Percentiles rank a stretch among this genome's conserved stretches.
These are phyloP conservation scores for Saksenaea vasiformis DNA, from an alignment of 371 early-diverging fungal genomes.

Conservation along the genomic window DNA sequence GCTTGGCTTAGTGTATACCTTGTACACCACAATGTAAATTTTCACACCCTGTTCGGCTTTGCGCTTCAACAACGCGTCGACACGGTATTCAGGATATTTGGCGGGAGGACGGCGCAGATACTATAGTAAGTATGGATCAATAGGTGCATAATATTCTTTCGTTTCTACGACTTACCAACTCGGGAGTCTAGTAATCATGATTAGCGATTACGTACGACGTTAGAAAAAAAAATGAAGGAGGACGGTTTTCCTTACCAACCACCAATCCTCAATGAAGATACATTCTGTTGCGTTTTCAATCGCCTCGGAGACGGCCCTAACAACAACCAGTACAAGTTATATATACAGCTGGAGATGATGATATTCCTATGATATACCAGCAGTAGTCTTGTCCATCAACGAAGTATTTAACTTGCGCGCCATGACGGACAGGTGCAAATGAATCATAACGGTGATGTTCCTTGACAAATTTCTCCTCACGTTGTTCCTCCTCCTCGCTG, in stretches of 20 bases:
- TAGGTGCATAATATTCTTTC: background rate
- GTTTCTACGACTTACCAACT: constrained; percentile 34
- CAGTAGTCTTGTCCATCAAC: constrained; percentile 89
- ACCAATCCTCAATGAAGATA: constrained; percentile 94
- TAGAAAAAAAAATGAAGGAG: background rate
- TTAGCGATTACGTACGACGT: constrained; percentile 11
- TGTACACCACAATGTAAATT: constrained; percentile 90
- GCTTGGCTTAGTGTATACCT: constrained; percentile 40
- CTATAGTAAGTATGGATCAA: constrained; percentile 22
- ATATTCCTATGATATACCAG: constrained; percentile 26
- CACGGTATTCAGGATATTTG: constrained; percentile 74
- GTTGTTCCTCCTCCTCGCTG: constrained; percentile 26
- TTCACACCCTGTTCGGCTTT: constrained; percentile 90
- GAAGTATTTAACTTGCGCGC: constrained; percentile 69
- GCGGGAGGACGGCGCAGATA: constrained; percentile 82
- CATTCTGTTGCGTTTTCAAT: constrained; percentile 72
- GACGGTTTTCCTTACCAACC: constrained; percentile 62
- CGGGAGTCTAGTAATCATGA: constrained; percentile 37
- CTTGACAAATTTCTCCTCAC: constrained; percentile 29
- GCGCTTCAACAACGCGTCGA: constrained; percentile 81
- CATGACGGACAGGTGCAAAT: constrained; percentile 81
- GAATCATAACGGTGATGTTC: constrained; percentile 74
- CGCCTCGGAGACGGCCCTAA: constrained; percentile 74
- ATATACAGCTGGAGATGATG: background rate
- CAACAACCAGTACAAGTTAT: background rate